Evolutionary conservation across 208 protist genomes (phyloP).

Genomic region (Leishmania braziliensis): DNA sequence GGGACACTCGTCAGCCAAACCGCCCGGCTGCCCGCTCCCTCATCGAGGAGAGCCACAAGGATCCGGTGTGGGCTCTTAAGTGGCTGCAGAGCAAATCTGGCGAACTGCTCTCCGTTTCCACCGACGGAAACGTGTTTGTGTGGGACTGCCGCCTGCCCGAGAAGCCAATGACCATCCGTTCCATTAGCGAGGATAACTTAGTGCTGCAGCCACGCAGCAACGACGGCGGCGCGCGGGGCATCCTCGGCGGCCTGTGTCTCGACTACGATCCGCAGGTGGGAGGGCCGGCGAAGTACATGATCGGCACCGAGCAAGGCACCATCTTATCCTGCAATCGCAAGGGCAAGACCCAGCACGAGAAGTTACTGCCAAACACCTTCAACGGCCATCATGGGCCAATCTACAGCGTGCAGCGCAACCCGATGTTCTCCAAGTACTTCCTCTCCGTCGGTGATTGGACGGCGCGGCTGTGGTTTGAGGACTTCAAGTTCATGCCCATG

Average conservation of each 20-base stretch:
- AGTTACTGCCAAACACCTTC: slow-evolving; percentile 94
- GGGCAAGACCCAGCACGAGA: slow-evolving; percentile 93
- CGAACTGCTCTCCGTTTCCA: slow-evolving; percentile 95
- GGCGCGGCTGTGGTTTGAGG: slow-evolving; percentile 95
- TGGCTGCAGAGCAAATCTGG: slow-evolving; percentile 97
- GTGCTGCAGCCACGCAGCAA: slow-evolving; percentile 89
- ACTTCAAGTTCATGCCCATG: slow-evolving; percentile 95
- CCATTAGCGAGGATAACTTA: slow-evolving; percentile 81
- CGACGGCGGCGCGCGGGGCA: slow-evolving; percentile 85
- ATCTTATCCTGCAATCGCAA: slow-evolving; percentile 95
- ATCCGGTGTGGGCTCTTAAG: slow-evolving; percentile 96
- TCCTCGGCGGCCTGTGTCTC: slow-evolving; percentile 93
- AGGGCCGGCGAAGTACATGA: slow-evolving; percentile 96
- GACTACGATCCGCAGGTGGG: slow-evolving; percentile 95
- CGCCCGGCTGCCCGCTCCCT: slow-evolving; percentile 80
- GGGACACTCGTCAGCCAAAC: slow-evolving; percentile 95
- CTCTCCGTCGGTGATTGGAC: slow-evolving; percentile 97
- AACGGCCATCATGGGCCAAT: slow-evolving; percentile 96
- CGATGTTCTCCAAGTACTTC: slow-evolving; percentile 96
- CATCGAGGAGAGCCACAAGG: slow-evolving; percentile 97
- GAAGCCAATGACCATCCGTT: slow-evolving; percentile 90
- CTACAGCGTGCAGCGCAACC: slow-evolving; percentile 95
- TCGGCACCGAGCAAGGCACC: slow-evolving; percentile 96
- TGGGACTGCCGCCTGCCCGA: slow-evolving; percentile 96
- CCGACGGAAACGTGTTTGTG: slow-evolving; percentile 94